A percentile compares a stretch with the other conserved stretches of the same genome.
Evolutionary conservation across 495 filamentous ascomycete genomes (phyloP).

Genomic region (Penicillium riverlandense): DNA sequence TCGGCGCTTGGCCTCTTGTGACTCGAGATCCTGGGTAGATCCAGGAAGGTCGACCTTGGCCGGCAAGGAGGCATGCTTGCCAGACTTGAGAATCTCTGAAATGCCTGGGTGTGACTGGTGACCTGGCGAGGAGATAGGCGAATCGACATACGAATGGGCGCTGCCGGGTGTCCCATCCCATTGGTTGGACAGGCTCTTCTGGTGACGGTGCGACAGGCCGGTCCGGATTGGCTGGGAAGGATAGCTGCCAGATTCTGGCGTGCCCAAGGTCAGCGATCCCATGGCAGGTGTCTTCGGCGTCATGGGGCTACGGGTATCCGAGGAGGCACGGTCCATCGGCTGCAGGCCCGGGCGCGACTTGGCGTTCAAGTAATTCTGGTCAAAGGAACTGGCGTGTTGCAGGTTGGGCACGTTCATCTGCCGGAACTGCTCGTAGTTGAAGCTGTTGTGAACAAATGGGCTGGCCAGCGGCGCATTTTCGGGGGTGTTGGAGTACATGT

Average conservation of each 20-base stretch:
- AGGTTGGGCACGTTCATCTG: slow-evolving; percentile 48
- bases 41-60: slow-evolving; percentile 55
- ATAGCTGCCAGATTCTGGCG: slow-evolving; percentile 61
- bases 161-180: slow-evolving; percentile 79
- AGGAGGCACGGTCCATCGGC: slow-evolving; percentile 60
- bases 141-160: slow-evolving; percentile 70
- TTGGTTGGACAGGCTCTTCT: slow-evolving; percentile 73
- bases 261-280: slow-evolving; percentile 50
- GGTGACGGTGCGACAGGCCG: slow-evolving; percentile 53
- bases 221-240: slow-evolving; percentile 69
- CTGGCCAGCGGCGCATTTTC: slow-evolving; percentile 84
- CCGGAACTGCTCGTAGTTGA: slow-evolving; percentile 62
- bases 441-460: slow-evolving; percentile 68
- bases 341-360: slow-evolving; percentile 54
- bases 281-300: slow-evolving; percentile 68
- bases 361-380: slow-evolving; percentile 40
- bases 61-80: slow-evolving; percentile 63
- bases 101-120: slow-evolving; percentile 55
- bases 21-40: slow-evolving; percentile 48
- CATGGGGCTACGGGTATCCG: slow-evolving; percentile 67
- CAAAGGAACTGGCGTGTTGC: slow-evolving; percentile 45
- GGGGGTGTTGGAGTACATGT: slow-evolving; percentile 77
- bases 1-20: slow-evolving; percentile 89
- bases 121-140: slow-evolving; percentile 67
- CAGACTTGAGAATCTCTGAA: slow-evolving; percentile 61